phyloP scores from a whole-genome alignment of 1,284 basidiomycete genomes.

The Heterobasidion parviporum region DNA sequence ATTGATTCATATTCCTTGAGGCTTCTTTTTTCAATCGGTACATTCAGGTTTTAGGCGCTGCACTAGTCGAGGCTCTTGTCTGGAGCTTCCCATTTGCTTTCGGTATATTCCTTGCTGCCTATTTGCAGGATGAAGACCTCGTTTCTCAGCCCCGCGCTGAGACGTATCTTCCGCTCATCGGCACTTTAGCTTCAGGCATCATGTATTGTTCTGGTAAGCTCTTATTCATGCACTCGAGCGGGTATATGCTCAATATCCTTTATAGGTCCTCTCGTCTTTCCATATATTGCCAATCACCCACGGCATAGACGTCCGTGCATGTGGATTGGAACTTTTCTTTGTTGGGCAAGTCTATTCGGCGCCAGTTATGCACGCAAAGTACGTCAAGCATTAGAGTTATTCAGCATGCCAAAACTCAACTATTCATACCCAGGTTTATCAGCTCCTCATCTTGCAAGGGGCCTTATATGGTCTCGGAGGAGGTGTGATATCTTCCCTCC shows the following conservation, averaged over 20 bases:
- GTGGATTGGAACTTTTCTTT: constrained; percentile 23
- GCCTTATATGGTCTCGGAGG: constrained; percentile 29
- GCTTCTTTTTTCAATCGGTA: not conserved
- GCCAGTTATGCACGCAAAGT: constrained; percentile 27
- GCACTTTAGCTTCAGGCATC: constrained; percentile 23
- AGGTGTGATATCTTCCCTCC: constrained; percentile 15
- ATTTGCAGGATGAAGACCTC: constrained; percentile 20
- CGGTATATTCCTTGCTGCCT: constrained; percentile 25
- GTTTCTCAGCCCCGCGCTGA: constrained; percentile 16
- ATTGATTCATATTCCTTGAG: not conserved
- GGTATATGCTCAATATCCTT: not conserved
- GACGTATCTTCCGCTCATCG: constrained; percentile 24
- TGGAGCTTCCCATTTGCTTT: constrained; percentile 30
- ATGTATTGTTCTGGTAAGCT: constrained; percentile 26
- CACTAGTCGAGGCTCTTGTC: constrained; percentile 28
- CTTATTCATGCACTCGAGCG: not conserved
- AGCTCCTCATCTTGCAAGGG: constrained; percentile 29
- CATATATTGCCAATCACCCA: constrained; percentile 23
- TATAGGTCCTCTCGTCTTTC: constrained; percentile 18
- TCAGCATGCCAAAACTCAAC: not conserved
- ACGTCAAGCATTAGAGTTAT: not conserved
- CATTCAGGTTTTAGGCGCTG: constrained; percentile 21
- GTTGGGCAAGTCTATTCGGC: constrained; percentile 21
- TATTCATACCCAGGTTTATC: constrained; percentile 16
- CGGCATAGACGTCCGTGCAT: constrained; percentile 18